Conservation (phyloP, 2,329 filamentous ascomycete genomes). For the Fusarium buxicola region DNA sequence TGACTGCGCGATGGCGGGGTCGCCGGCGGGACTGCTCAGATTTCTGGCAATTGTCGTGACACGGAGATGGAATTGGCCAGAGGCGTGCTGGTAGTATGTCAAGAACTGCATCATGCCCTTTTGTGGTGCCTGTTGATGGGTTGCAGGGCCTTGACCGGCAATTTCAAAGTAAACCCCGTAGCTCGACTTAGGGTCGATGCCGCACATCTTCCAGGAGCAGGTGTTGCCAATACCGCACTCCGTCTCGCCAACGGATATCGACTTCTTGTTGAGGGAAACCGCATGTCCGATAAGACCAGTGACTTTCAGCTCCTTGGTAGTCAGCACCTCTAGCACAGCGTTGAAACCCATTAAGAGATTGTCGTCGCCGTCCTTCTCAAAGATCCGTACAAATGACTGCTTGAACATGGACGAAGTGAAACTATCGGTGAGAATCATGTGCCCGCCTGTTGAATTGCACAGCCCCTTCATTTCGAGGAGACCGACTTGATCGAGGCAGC, state of each 20-base stretch:
- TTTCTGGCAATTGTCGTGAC: conserved; percentile 95
- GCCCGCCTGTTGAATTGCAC: conserved; percentile 93
- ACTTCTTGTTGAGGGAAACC: conserved; percentile 98
- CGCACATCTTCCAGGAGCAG: conserved; percentile 99
- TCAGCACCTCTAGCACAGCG: conserved; percentile 92
- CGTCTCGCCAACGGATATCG: conserved; percentile 94
- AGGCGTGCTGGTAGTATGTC: conserved; percentile 98
- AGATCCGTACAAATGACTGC: conserved; percentile 96
- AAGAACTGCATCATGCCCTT: conserved; percentile 98
- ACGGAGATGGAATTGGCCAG: conserved; percentile 93
- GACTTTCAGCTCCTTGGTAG: conserved; percentile 98
- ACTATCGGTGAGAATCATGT: conserved; percentile 98
- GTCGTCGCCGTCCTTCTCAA: conserved; percentile 95
- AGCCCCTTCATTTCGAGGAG: conserved; percentile 98
- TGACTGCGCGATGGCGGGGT: conserved; percentile 93
- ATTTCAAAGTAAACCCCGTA: conserved; percentile 99
- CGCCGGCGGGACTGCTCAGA: conserved; percentile 91
- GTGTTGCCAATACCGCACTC: conserved; percentile 99
- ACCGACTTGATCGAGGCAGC: conserved; percentile 96
- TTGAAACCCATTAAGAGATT: conserved; percentile 99
- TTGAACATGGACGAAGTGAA: conserved; percentile 99
- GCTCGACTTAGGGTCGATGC: conserved; percentile 91
- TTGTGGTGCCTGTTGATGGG: conserved; percentile 86
- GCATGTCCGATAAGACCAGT: conserved; percentile 97
- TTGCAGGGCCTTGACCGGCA: conserved; percentile 88